These are phyloP conservation scores for Elsinoe arachidis DNA, from an alignment of 2,329 filamentous ascomycete genomes.

Conservation along the genomic window DNA sequence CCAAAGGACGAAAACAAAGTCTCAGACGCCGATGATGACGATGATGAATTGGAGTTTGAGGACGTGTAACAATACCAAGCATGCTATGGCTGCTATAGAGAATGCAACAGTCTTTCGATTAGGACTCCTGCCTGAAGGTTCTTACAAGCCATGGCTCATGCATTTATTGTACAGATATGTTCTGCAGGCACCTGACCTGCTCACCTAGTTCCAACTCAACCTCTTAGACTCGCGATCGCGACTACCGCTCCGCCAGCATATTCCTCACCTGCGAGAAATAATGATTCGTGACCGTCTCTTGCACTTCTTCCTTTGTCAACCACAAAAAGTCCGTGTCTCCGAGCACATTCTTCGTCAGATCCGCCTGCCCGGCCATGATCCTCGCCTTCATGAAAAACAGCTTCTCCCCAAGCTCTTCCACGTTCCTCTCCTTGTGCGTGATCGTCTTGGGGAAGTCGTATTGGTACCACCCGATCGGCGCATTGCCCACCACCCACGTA, in stretches of 20 bases:
- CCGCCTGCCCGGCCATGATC: constrained; percentile 93
- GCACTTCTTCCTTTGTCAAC: constrained; percentile 82
- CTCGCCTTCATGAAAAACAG: constrained; percentile 93
- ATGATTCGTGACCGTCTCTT: constrained; percentile 52
- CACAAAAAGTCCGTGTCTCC: constrained; percentile 80
- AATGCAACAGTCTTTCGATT: not conserved
- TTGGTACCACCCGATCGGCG: constrained; percentile 74
- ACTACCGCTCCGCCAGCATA: constrained; percentile 77
- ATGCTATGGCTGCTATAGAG: not conserved
- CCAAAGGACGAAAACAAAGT: constrained; percentile 22
- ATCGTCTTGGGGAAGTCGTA: constrained; percentile 41
- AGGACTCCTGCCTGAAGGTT: not conserved
- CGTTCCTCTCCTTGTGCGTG: constrained; percentile 22
- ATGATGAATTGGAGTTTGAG: constrained; percentile 42
- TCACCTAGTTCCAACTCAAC: not conserved
- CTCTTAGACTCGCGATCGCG: no score
- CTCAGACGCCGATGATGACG: constrained; percentile 36
- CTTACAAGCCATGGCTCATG: not conserved
- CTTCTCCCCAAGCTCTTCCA: constrained; percentile 59
- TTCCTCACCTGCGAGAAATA: constrained; percentile 73
- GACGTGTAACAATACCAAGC: constrained; percentile 26
- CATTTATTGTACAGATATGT: not conserved
- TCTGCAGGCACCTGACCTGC: not conserved
- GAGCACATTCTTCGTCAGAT: constrained; percentile 62
- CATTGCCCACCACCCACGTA: constrained; percentile 91